phyloP scores from a whole-genome alignment of 2,329 filamentous ascomycete species.

The Fusarium denticulatum region DNA sequence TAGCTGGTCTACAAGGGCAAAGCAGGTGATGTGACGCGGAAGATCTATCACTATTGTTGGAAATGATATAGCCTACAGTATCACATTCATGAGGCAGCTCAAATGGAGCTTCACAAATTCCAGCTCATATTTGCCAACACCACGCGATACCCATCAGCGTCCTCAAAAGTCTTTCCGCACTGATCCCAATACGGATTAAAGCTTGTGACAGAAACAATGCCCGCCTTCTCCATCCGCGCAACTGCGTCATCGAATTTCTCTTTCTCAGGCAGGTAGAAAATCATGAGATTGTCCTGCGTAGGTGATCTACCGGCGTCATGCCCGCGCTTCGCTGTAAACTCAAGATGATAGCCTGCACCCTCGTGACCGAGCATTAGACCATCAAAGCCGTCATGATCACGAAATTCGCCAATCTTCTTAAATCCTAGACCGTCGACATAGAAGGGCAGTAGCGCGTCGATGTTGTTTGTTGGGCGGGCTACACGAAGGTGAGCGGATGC shows the following conservation, averaged over 20 bases:
- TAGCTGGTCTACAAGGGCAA: background rate
- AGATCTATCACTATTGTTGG: background rate
- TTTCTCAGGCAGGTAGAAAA: background rate
- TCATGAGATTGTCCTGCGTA: background rate
- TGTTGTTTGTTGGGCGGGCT: background rate
- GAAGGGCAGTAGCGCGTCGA: background rate
- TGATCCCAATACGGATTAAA: background rate
- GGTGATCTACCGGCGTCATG: background rate
- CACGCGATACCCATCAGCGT: background rate
- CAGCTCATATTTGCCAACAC: background rate
- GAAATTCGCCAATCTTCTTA: background rate
- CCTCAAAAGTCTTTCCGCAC: background rate
- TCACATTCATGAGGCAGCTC: fast-evolving
- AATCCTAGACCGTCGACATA: background rate
- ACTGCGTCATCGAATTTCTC: background rate
- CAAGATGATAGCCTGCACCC: background rate
- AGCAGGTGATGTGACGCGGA: background rate
- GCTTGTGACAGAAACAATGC: background rate
- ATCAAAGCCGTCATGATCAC: background rate
- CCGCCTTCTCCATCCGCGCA: background rate
- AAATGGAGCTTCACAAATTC: background rate
- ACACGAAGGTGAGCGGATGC: background rate
- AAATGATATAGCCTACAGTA: fast-evolving
- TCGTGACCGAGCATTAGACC: background rate
- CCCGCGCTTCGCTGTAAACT: background rate